Evolutionary conservation across 139 green algal species (phyloP).

Genomic region (Micromonas pusilla): DNA sequence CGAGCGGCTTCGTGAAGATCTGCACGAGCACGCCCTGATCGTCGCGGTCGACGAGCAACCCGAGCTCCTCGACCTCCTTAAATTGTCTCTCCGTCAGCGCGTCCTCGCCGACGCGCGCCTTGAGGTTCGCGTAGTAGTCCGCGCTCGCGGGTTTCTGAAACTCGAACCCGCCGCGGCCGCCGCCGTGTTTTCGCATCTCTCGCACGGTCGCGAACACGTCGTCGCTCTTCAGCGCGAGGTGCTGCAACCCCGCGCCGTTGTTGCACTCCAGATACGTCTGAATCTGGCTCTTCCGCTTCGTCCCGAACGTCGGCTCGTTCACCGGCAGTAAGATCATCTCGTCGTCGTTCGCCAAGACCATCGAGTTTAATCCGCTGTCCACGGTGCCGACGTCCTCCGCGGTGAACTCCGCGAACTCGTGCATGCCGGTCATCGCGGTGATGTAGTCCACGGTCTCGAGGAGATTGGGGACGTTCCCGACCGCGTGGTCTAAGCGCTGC

Average conservation of each 20-base stretch:
- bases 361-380: slow-evolving; percentile 53
- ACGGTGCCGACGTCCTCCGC: slow-evolving; percentile 94
- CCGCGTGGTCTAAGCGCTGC: slow-evolving; percentile 82
- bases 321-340: slow-evolving; percentile 91
- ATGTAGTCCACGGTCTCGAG: slow-evolving; percentile 76
- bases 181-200: slow-evolving; percentile 46
- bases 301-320: slow-evolving; percentile 94
- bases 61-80: slow-evolving; percentile 73
- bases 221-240: slow-evolving; percentile 91
- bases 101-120: slow-evolving; percentile 28
- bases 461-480: slow-evolving; percentile 88
- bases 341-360: slow-evolving; percentile 87
- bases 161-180: slow-evolving; percentile 57
- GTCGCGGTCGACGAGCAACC: slow-evolving; percentile 91
- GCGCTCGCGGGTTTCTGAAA: slow-evolving; percentile 77
- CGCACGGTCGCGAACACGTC: slow-evolving; percentile 87
- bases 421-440: slow-evolving; percentile 73
- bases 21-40: slow-evolving; percentile 95
- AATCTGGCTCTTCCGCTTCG: slow-evolving; percentile 68
- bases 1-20: slow-evolving; percentile 49
- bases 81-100: slow-evolving; percentile 37
- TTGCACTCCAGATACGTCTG: slow-evolving; percentile 99
- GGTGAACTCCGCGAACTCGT: slow-evolving; percentile 96
- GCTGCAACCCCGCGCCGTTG: slow-evolving; percentile 88
- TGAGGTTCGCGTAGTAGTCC: slow-evolving; percentile 72